Conservation (phyloP, 176 grass and related monocot species). For the Puya raimondii region DNA sequence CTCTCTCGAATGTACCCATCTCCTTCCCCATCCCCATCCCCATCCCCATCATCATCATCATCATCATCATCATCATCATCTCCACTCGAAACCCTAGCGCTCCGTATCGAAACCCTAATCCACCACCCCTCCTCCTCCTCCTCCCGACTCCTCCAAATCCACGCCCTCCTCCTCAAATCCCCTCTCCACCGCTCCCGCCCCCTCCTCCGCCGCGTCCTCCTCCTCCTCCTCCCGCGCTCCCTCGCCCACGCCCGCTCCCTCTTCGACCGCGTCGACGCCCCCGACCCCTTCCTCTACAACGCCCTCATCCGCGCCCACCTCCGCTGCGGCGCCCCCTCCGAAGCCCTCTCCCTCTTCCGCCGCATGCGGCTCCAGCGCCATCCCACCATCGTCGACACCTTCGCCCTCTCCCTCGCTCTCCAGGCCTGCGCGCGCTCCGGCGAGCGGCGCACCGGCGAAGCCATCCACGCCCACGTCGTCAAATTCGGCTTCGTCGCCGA, state of each 20-base stretch:
- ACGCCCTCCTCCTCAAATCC: conserved; percentile 5
- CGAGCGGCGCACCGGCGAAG: not conserved
- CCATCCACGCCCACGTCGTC: conserved; percentile 36
- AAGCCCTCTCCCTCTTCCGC: conserved; percentile 29
- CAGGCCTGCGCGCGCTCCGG: conserved; percentile 22
- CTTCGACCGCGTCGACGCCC: not conserved
- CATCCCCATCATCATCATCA: too few species aligned
- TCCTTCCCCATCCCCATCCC: too few species aligned
- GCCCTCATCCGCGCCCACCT: conserved; percentile 41
- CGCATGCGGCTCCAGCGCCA: conserved; percentile 18
- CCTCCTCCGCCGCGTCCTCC: conserved; percentile 5
- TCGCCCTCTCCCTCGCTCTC: conserved; percentile 43
- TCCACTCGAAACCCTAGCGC: too few species aligned
- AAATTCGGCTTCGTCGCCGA: conserved; percentile 44
- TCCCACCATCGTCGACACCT: conserved; percentile 30
- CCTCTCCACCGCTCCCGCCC: conserved; percentile 26
- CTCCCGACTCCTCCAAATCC: conserved; percentile 18
- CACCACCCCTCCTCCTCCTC: not conserved
- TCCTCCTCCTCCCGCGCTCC: not conserved
- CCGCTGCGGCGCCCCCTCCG: conserved; percentile 22
- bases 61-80: too few species aligned
- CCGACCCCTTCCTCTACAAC: conserved; percentile 33
- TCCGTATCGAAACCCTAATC: too few species aligned
- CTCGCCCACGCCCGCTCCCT: conserved; percentile 1
- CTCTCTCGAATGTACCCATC: too few species aligned